phyloP scores from a whole-genome alignment of 1,284 basidiomycete species.

The Pseudozyma pruni region DNA sequence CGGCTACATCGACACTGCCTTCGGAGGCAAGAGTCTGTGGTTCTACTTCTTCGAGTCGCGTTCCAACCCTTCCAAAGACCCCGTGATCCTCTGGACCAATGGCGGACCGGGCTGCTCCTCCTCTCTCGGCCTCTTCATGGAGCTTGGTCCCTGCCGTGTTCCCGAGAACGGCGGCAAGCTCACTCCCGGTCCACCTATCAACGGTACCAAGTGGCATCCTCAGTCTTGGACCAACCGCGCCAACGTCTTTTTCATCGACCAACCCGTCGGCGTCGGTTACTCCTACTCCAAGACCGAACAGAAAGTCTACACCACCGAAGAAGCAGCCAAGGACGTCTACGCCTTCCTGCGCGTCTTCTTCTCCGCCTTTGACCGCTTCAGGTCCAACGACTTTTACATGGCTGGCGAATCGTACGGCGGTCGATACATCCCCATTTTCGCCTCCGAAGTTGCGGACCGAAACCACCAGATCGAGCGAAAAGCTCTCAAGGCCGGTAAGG shows the following conservation, averaged over 20 bases:
- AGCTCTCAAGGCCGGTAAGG: slow-evolving; percentile 71
- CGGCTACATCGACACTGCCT: slow-evolving; percentile 72
- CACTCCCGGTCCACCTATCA: slow-evolving; percentile 65
- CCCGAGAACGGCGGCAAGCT: slow-evolving; percentile 31
- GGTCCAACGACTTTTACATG: slow-evolving; percentile 59
- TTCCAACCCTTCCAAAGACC: slow-evolving; percentile 75
- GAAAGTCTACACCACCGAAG: slow-evolving; percentile 63
- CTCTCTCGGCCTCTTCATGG: slow-evolving; percentile 74
- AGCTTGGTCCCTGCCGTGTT: slow-evolving; percentile 72
- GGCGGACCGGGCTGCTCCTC: slow-evolving; percentile 68
- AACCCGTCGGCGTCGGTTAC: slow-evolving; percentile 78
- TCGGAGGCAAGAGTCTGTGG: slow-evolving; percentile 78
- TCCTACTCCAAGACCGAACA: slow-evolving; percentile 78
- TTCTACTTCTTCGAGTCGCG: slow-evolving; percentile 88
- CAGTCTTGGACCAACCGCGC: slow-evolving; percentile 76
- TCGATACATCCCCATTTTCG: slow-evolving; percentile 84
- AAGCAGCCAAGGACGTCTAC: slow-evolving; percentile 67
- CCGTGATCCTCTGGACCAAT: slow-evolving; percentile 70
- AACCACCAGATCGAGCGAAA: slow-evolving; percentile 72
- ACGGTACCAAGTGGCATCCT: slow-evolving; percentile 75
- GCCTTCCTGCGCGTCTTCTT: slow-evolving; percentile 69
- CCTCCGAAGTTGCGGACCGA: slow-evolving; percentile 80
- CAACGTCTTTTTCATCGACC: slow-evolving; percentile 79
- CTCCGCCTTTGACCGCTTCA: slow-evolving; percentile 63
- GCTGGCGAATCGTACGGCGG: slow-evolving; percentile 71